Percentiles rank a stretch among this genome's conserved stretches.
phyloP scores from a whole-genome alignment of 2,329 filamentous ascomycete species.

The Paecilomyces dactylethromorphus region DNA sequence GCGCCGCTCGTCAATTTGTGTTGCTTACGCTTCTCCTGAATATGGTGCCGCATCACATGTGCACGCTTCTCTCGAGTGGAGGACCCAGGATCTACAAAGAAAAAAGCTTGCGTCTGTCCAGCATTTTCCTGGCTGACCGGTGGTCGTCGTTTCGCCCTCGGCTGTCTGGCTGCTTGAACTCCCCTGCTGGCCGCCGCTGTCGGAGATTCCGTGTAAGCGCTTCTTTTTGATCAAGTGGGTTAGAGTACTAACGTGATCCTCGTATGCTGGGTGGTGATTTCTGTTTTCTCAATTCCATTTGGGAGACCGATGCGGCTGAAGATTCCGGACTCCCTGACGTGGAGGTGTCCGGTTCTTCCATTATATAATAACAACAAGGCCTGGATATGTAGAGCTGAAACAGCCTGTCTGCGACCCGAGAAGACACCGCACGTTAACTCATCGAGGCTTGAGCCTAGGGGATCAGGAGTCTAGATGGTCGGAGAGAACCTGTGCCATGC shows the following conservation, averaged over 20 bases:
- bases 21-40: slow-evolving; percentile 33
- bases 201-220: neutral
- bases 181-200: slow-evolving; percentile 14
- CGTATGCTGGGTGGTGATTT: neutral
- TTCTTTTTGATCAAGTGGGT: neutral
- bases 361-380: neutral
- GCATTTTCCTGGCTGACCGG: slow-evolving; percentile 14
- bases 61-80: slow-evolving; percentile 37
- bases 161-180: slow-evolving; percentile 9
- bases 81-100: slow-evolving; percentile 34
- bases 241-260: neutral
- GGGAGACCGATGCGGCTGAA: neutral
- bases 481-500: neutral
- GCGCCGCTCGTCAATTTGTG: slow-evolving; percentile 17
- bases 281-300: neutral
- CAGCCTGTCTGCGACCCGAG: neutral
- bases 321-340: neutral
- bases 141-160: slow-evolving; percentile 21
- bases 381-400: neutral
- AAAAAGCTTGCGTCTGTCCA: slow-evolving; percentile 27
- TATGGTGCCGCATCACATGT: slow-evolving; percentile 40
- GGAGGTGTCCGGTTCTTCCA: neutral
- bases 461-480: neutral
- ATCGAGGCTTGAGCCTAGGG: neutral
- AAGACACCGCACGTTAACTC: neutral